Evolutionary conservation across 2,329 filamentous ascomycete genomes (phyloP).

Genomic region (Scedosporium boydii): DNA sequence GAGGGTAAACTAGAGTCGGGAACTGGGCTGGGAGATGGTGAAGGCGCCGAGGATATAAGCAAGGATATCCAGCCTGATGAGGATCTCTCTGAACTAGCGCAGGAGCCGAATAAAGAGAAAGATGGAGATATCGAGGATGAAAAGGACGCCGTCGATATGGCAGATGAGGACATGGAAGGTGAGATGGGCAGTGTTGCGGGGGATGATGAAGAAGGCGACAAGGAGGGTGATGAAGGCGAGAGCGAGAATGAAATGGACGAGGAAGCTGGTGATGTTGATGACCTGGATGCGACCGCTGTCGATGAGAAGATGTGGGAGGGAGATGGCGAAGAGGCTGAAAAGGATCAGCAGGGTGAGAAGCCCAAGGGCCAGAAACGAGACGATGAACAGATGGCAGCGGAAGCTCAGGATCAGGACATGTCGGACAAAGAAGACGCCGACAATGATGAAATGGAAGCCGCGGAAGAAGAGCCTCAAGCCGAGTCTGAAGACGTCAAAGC

Average conservation of each 20-base stretch:
- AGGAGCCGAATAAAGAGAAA: constrained; percentile 64
- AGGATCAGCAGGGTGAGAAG: constrained; percentile 69
- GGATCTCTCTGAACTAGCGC: constrained; percentile 81
- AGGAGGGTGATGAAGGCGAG: constrained; percentile 53
- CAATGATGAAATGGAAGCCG: constrained; percentile 20
- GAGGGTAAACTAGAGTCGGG: constrained; percentile 79
- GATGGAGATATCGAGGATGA: constrained; percentile 64
- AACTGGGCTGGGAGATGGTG: constrained; percentile 87
- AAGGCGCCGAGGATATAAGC: constrained; percentile 94
- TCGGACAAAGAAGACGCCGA: constrained; percentile 38
- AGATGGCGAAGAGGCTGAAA: constrained; percentile 67
- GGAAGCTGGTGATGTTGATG: constrained; percentile 83
- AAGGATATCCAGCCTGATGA: constrained; percentile 94
- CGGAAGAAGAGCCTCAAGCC: constrained; percentile 26
- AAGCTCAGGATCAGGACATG: constrained; percentile 44
- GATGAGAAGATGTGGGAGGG: constrained; percentile 99
- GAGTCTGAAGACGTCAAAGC: constrained; percentile 46
- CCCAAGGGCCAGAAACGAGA: constrained; percentile 60
- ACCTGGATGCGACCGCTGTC: constrained; percentile 78
- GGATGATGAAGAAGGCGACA: constrained; percentile 49
- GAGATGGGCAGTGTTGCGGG: constrained; percentile 61
- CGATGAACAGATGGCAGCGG: constrained; percentile 49
- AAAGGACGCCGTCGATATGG: constrained; percentile 84
- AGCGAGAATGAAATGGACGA: constrained; percentile 76
- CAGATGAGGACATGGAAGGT: constrained; percentile 83